Percentiles rank a stretch among this genome's conserved stretches.
Conservation (phyloP, 2,329 filamentous ascomycete species). For the Apiospora arundinis region DNA sequence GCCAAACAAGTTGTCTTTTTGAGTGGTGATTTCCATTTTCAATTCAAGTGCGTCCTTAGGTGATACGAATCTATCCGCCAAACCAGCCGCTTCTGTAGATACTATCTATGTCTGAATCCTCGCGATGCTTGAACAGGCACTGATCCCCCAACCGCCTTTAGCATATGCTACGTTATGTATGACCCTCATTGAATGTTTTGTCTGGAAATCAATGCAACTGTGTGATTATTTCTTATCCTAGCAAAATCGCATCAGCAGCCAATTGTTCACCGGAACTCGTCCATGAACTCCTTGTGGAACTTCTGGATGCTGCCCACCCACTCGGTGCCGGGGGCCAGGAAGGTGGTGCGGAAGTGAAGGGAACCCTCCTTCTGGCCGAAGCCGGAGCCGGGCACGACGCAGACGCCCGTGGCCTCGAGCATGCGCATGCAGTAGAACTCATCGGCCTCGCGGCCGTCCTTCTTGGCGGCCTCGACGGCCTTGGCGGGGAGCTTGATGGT, state of each 20-base stretch:
- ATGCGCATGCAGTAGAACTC: slow-evolving; percentile 94
- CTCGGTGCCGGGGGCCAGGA: slow-evolving; percentile 93
- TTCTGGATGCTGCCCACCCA: slow-evolving; percentile 88
- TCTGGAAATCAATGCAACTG: not conserved
- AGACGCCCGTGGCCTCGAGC: slow-evolving; percentile 93
- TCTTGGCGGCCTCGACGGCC: slow-evolving; percentile 76
- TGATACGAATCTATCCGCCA: not conserved
- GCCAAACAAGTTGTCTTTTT: not conserved
- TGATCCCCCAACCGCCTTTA: not conserved
- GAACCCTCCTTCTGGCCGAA: slow-evolving; percentile 94
- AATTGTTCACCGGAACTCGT: slow-evolving; percentile 66
- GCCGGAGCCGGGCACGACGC: slow-evolving; percentile 88
- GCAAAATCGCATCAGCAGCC: slow-evolving; percentile 21
- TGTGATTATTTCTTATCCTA: not conserved
- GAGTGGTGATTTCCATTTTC: slow-evolving; percentile 1
- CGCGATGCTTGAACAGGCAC: slow-evolving; percentile 1
- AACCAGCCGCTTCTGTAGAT: not conserved
- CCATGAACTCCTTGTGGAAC: slow-evolving; percentile 92
- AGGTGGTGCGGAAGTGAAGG: slow-evolving; percentile 94
- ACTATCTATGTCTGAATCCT: slow-evolving; percentile 3
- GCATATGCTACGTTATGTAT: slow-evolving; percentile 9
- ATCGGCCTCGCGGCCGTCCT: slow-evolving; percentile 78
- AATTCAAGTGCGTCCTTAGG: slow-evolving; percentile 3
- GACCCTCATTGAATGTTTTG: not conserved
- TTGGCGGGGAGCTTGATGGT: slow-evolving; percentile 82